Evolutionary conservation across 2,329 filamentous ascomycete species (phyloP).

Genomic region (Phaeomoniella chlamydospora): DNA sequence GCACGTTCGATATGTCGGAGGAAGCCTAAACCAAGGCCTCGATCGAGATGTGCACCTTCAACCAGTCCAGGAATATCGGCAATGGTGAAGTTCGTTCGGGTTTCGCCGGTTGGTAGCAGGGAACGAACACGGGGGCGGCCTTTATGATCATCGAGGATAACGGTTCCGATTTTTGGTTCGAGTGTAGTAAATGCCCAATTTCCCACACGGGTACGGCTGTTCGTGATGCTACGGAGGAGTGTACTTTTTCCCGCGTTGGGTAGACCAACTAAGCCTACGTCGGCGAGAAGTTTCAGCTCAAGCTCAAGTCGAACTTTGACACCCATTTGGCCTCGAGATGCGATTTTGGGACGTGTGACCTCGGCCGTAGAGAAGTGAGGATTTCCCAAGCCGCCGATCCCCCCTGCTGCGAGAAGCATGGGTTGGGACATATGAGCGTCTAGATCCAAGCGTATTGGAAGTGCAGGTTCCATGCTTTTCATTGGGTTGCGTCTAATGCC

Average conservation of each 20-base stretch:
- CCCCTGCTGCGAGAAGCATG: constrained; percentile 73
- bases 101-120: constrained; percentile 30
- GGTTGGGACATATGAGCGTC: constrained; percentile 67
- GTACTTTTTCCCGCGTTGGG: constrained; percentile 97
- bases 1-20: constrained; percentile 89
- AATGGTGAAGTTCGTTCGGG: constrained; percentile 72
- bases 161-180: constrained; percentile 87
- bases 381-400: constrained; percentile 81
- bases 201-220: constrained; percentile 77
- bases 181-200: constrained; percentile 96
- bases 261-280: constrained; percentile 85
- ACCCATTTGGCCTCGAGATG: constrained; percentile 70
- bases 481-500: constrained; percentile 40
- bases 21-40: constrained; percentile 81
- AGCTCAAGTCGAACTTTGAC: constrained; percentile 69
- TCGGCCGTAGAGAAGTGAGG: constrained; percentile 75
- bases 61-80: constrained; percentile 93
- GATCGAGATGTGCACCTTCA: constrained; percentile 81
- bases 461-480: constrained; percentile 52
- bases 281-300: constrained; percentile 87
- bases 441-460: constrained; percentile 59
- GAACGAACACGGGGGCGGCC: constrained; percentile 50
- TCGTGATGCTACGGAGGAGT: constrained; percentile 71
- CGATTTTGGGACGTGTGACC: constrained; percentile 68
- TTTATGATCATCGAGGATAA: constrained; percentile 76